These are phyloP conservation scores for Botrytis medusae DNA, from an alignment of 2,329 filamentous ascomycete genomes.

Conservation along the genomic window DNA sequence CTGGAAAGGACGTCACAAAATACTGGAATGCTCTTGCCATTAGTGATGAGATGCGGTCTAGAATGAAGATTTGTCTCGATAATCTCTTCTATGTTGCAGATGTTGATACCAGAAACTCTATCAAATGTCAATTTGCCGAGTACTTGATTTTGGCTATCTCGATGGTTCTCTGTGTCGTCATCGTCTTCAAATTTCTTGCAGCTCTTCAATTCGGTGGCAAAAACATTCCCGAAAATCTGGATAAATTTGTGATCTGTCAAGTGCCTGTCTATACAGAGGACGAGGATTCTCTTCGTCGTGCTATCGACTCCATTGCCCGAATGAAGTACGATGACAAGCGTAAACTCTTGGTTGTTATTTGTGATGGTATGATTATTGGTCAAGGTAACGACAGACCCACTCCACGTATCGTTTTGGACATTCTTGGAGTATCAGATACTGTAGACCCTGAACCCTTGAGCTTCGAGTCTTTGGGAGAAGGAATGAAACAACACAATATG, in stretches of 20 bases:
- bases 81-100: slow-evolving; percentile 94
- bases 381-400: slow-evolving; percentile 97
- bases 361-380: slow-evolving; percentile 99
- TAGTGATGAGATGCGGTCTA: slow-evolving; percentile 52
- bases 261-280: slow-evolving; percentile 98
- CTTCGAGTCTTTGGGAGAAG: slow-evolving; percentile 95
- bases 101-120: slow-evolving; percentile 85
- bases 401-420: slow-evolving; percentile 93
- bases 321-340: slow-evolving; percentile 99
- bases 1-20: slow-evolving; percentile 79
- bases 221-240: slow-evolving; percentile 89
- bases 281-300: slow-evolving; percentile 93
- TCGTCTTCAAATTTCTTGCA: slow-evolving; percentile 95
- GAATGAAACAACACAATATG: slow-evolving; percentile 98
- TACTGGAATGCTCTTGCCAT: slow-evolving; percentile 74
- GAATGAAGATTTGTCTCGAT: slow-evolving; percentile 82
- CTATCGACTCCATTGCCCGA: slow-evolving; percentile 90
- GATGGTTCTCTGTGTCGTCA: too few species aligned
- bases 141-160: slow-evolving; percentile 89
- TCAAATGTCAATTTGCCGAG: slow-evolving; percentile 79
- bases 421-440: slow-evolving; percentile 89
- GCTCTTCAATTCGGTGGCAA: slow-evolving; percentile 91
- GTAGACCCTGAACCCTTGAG: slow-evolving; percentile 94
- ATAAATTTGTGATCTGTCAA: slow-evolving; percentile 98
- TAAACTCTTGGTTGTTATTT: slow-evolving; percentile 88